Percentiles rank a stretch among this genome's conserved stretches.
Conservation (phyloP, 1,284 basidiomycete species). For the Phaffia rhodozyma region DNA sequence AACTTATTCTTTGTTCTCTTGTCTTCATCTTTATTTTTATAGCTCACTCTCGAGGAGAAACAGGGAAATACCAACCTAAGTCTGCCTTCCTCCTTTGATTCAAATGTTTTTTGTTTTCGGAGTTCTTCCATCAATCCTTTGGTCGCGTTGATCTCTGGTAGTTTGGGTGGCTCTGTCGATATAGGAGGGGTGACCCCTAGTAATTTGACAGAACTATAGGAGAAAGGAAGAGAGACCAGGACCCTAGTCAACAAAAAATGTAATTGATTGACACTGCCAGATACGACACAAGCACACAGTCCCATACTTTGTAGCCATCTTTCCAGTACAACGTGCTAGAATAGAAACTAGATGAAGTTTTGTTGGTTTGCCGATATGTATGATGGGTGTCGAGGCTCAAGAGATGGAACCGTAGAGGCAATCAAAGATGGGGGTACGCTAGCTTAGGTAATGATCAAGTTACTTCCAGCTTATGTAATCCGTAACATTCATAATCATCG, state of each 20-base stretch:
- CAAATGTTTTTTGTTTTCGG: slow-evolving; percentile 72
- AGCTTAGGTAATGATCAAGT: too few relatives aligned
- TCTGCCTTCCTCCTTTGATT: slow-evolving; percentile 76
- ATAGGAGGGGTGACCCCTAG: slow-evolving; percentile 71
- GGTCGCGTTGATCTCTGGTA: slow-evolving; percentile 64
- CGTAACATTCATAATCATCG: too few relatives aligned
- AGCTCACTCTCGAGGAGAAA: slow-evolving; percentile 3
- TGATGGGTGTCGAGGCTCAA: too few relatives aligned
- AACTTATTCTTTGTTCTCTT: too few relatives aligned
- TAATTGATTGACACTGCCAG: background rate
- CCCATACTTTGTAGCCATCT: too few relatives aligned
- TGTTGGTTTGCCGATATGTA: too few relatives aligned
- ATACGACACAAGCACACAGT: background rate
- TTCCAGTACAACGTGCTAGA: too few relatives aligned
- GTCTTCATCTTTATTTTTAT: background rate
- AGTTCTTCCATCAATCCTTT: slow-evolving; percentile 79
- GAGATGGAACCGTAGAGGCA: too few relatives aligned
- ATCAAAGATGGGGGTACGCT: too few relatives aligned
- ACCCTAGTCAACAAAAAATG: background rate
- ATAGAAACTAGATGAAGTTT: too few relatives aligned
- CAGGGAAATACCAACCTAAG: slow-evolving; percentile 53
- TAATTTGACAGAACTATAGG: slow-evolving; percentile 19
- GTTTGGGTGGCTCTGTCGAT: slow-evolving; percentile 55
- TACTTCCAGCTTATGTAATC: too few relatives aligned
- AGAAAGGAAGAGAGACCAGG: background rate